Evolutionary conservation across 352 stramenopile species (phyloP), one percentile per base, ranked within the genome.

Genomic region (Thalassiosira hispida): DNA sequence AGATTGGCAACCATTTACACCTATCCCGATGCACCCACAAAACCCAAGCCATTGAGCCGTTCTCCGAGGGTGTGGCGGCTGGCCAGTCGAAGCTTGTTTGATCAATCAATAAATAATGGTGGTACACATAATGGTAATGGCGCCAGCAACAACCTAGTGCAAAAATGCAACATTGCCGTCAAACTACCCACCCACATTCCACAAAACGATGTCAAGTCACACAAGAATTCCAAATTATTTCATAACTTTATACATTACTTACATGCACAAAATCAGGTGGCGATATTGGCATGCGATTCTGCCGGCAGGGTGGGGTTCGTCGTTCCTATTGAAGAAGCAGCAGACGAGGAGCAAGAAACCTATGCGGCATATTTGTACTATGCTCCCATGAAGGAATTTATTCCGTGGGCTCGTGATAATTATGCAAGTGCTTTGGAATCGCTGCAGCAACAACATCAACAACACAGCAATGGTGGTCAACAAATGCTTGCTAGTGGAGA

Each of bases 181-280:
- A 80, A 89, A 72, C 60, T 74, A 8, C 76, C 68, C 12, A 20
- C 23, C 0, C 20, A 42, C n/a, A 74, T 83, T 20, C 46, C 60
- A 46, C 27, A 60, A 66, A 44, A 64, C 11, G 69, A 84, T 35
- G 65, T 46, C 1, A 71, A 72, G n/a, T 62, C 60, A 31, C 20
- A 51, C 23, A 60, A 77, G 33, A 92, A 93, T 73, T 87, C 84
- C 0, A 73, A 67, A 74, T 29, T n/a, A 2, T 93, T 93, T 83
- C 38, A 52, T 4, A 68, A 73, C 16, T 88, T 92, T 27, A 70
- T 92, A 12, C 69, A 73, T 20, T 63, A 73, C 57, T 67, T 93
- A 14, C 35, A 71, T 20, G 40, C 52, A 38, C 33, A 82, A 12
- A 35, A 78, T 49, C 5, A 46, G 8, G 82, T 91, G 40, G 88